Percentiles rank a stretch among this genome's conserved stretches.
Conservation (phyloP, 805 yeast species). For the Maudiozyma saulgeensis region DNA sequence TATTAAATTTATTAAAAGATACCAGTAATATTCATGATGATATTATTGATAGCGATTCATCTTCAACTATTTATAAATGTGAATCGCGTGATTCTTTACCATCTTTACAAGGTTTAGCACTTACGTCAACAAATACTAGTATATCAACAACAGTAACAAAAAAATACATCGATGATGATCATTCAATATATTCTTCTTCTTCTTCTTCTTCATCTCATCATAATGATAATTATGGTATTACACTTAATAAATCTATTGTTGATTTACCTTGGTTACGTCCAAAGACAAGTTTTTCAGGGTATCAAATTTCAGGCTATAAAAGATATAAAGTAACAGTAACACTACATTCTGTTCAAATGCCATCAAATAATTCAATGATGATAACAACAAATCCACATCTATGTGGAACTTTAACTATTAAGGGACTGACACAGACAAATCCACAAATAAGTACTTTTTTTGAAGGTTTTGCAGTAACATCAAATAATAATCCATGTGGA, state of each 20-base stretch:
- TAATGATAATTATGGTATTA: no score
- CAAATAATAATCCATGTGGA: background rate
- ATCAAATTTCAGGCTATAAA: slow-evolving; percentile 28
- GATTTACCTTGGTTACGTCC: slow-evolving; percentile 20
- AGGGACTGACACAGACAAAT: slow-evolving; percentile 55
- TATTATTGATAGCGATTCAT: background rate
- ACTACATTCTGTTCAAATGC: slow-evolving; percentile 47
- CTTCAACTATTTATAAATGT: slow-evolving; percentile 11
- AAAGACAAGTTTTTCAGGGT: slow-evolving; percentile 26
- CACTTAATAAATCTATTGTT: background rate
- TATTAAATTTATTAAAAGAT: background rate
- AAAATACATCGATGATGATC: slow-evolving; percentile 11
- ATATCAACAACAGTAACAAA: background rate
- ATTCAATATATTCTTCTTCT: slow-evolving; percentile 3
- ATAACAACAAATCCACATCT: slow-evolving; percentile 21
- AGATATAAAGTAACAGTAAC: slow-evolving; percentile 46
- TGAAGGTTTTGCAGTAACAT: slow-evolving; percentile 34
- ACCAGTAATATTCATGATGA: background rate
- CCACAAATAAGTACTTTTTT: slow-evolving; percentile 71
- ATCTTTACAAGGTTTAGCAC: slow-evolving; percentile 8
- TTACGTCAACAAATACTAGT: background rate
- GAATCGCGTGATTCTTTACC: slow-evolving; percentile 19
- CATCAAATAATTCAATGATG: slow-evolving; percentile 3
- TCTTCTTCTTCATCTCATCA: background rate
- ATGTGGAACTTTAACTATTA: slow-evolving; percentile 59